Conservation (phyloP, 2,329 filamentous ascomycete genomes). For the Xylaria hypoxylon region DNA sequence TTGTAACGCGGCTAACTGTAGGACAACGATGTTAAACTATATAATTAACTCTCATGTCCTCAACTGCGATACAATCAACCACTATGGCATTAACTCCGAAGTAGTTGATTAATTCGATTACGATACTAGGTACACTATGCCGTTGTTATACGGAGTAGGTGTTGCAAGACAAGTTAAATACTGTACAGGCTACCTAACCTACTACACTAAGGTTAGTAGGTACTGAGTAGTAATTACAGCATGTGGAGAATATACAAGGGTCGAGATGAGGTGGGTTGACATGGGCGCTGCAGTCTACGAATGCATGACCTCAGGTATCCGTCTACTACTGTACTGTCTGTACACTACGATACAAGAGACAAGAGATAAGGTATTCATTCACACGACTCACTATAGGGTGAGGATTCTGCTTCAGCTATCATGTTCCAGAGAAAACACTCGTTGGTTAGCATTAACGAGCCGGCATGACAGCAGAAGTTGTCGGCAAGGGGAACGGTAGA, state of each 20-base stretch:
- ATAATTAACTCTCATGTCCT: background rate
- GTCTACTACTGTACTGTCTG: background rate
- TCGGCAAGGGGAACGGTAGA: background rate
- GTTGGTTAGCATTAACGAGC: background rate
- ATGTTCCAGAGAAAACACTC: background rate
- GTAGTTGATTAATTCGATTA: background rate
- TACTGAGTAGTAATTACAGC: background rate
- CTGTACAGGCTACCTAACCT: background rate
- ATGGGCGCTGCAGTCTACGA: background rate
- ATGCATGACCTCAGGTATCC: slow-evolving; percentile 1
- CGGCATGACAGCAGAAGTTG: background rate
- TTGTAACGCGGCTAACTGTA: background rate
- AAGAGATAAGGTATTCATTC: slow-evolving; percentile 8
- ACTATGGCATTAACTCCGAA: background rate
- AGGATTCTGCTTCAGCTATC: background rate
- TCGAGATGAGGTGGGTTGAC: slow-evolving; percentile 8
- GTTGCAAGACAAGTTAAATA: background rate
- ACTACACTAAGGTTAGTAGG: too few relatives aligned
- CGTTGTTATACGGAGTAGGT: too few relatives aligned
- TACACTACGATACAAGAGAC: background rate
- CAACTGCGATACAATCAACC: background rate
- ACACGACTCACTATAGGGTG: background rate
- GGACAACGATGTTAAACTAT: background rate
- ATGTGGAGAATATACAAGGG: slow-evolving; percentile 8
- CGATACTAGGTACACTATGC: background rate